Base-by-base conservation (phyloP, 148 eudicot species). In the Pouteria glomerata region DNA sequence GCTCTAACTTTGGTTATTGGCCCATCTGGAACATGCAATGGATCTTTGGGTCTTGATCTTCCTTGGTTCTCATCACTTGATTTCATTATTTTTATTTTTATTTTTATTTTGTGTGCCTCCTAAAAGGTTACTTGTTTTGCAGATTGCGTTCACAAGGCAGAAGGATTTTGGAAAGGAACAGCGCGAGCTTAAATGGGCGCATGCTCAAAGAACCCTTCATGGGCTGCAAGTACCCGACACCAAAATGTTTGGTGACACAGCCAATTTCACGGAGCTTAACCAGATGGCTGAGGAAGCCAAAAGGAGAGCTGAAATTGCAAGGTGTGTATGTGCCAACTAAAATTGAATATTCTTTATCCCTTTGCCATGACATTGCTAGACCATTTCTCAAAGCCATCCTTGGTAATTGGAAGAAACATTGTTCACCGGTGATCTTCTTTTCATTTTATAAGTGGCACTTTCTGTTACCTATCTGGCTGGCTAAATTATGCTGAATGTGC, bases 221-320 rank as follows among this genome's bases (percentile, higher is more conserved):
- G 97, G 97, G 19, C 73, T 92, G 67, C 86, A 89, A 68, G 78
- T 85, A 63, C 92, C 97, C 0, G 88, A 87, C 62, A 62, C 88
- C 45, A 79, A 84, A 35, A 84, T 82, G 85, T 80, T 82, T 74
- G 53, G 52, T 44, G 95, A 89, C 23, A 80, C 87, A 44, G 77
- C 80, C 18, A 86, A 72, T 39, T 68, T 77, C 83, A 86, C 76
- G 56, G 97, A 92, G 33, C 87, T 89, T 74, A 92, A 83, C 73
- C 92, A 84, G 69, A 85, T 92, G 89, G 97, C 95, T 15, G 97
- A 89, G 81, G 97, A 92, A 63, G 95, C 97, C n/a, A 92, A 84
- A 65, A 81, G 97, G 63, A 85, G 97, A 76, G 97, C 97, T 47
- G 97, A 92, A 73, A 89, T 92, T 70, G 92, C 97, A 16, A 92